Base-by-base conservation (phyloP, 106 monocot species). In the Hemerocallis citrina region DNA sequence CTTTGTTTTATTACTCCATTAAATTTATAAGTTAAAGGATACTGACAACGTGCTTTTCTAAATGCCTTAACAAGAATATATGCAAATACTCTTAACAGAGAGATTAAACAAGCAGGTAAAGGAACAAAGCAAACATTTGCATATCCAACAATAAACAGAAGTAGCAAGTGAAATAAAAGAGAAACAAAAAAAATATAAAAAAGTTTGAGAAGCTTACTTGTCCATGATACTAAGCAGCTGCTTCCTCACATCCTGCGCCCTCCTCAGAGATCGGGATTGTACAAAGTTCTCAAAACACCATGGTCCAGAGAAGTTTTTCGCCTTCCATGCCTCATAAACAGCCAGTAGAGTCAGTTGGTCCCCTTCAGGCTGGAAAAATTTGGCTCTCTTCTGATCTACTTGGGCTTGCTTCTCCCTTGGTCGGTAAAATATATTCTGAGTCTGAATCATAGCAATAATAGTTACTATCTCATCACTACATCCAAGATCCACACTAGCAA, bases 241-340 rank as follows among this genome's bases (percentile, higher is more conserved):
- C 71, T 94, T 94, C 37, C 94, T 72, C 25, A 94, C 94, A 78
- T 94, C 94, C 58, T 94, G 94, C 33, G 94, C 94, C 44, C 94
- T 79, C 68, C 89, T 85, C 4, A 94, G 80, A 8, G 89, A 89
- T 48, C 94, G 85, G 38, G 89, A 82, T 43, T 94, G 94, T 7
- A 94, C 89, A 74, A 94, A 94, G 58, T 94, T 94, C 73, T 94
- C 94, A 74, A 89, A 94, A 67, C 94, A 94, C 94, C 94, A 94
- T 19, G 94, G 94, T n/a, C 83, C 89, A 20, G 94, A 94, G 57
- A 94, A 94, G 41, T 89, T 94, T 41, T 94, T 94, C 7, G 94
- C 94, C 67, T 94, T 94, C 94, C 94, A 94, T 28, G 94, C 94
- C 77, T 94, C 89, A 56, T 94, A 94, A 52, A 94, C 94, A 62